These are phyloP conservation scores for Coffea humblotiana DNA, from an alignment of 305 asterid species.

Conservation along the genomic window DNA sequence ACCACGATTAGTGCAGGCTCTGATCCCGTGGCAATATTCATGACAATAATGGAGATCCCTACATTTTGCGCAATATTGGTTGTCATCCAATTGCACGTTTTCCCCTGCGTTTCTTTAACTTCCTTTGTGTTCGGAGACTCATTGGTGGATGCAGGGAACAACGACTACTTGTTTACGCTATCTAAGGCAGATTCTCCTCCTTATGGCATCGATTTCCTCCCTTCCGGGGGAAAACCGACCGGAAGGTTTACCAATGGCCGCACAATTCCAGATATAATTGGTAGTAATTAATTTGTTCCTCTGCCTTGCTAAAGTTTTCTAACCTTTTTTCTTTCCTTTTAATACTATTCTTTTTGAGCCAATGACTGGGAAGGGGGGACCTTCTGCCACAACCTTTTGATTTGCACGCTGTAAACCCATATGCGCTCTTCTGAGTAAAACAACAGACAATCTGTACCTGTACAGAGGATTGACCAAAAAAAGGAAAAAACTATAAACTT, in stretches of 20 bases:
- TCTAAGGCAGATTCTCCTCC: not conserved
- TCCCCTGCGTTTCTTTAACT: not conserved
- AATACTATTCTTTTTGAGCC: no score
- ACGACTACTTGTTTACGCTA: not conserved
- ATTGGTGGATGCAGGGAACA: not conserved
- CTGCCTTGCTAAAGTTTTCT: no score
- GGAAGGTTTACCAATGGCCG: not conserved
- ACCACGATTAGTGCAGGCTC: not conserved
- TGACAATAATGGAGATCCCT: not conserved
- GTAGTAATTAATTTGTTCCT: no score
- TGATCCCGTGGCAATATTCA: not conserved
- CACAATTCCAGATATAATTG: not conserved
- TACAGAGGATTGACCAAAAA: no score
- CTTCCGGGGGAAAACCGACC: not conserved
- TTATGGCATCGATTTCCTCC: slow-evolving; percentile 1
- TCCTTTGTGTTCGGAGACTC: not conserved
- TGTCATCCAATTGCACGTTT: not conserved
- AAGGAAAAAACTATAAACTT: not conserved
- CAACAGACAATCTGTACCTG: not conserved
- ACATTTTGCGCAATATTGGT: not conserved
- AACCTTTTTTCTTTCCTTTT: no score
- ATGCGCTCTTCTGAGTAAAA: not conserved
- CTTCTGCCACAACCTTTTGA: not conserved
- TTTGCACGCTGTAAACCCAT: not conserved
- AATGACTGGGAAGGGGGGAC: not conserved